Conservation (phyloP, 2,329 filamentous ascomycete genomes). For the Botrytis porri region DNA sequence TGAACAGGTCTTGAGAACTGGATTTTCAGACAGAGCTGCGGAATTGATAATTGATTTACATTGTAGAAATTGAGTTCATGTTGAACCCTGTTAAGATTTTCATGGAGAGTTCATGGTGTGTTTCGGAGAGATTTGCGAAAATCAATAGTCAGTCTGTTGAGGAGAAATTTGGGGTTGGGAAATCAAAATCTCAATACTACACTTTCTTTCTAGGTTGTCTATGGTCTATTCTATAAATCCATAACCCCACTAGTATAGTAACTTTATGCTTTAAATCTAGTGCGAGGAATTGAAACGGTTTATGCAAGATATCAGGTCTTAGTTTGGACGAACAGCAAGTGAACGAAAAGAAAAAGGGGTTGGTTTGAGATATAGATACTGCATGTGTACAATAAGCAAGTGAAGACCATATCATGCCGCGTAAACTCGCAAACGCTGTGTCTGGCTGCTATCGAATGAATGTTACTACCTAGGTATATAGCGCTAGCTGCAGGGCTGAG, state of each 20-base stretch:
- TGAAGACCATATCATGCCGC: neutral
- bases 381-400: neutral
- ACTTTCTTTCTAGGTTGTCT: too few relatives aligned
- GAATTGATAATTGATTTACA: too few relatives aligned
- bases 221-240: too few relatives aligned
- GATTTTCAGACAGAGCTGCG: too few relatives aligned
- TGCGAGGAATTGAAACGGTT: neutral
- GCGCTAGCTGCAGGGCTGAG: constrained; percentile 8
- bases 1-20: too few relatives aligned
- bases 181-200: neutral
- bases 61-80: neutral
- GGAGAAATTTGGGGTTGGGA: neutral
- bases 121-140: too few relatives aligned
- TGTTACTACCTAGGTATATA: neutral
- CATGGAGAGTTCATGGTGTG: neutral
- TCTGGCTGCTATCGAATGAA: neutral
- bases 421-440: neutral
- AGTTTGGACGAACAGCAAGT: neutral
- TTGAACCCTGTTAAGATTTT: neutral
- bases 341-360: neutral
- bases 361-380: neutral
- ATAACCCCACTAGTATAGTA: neutral
- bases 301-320: neutral
- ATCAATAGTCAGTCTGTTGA: too few relatives aligned
- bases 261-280: neutral